Evolutionary conservation across 257 asterid genomes (phyloP), one percentile per base, ranked within the genome.

Genomic region (Plectranthus barbatus): DNA sequence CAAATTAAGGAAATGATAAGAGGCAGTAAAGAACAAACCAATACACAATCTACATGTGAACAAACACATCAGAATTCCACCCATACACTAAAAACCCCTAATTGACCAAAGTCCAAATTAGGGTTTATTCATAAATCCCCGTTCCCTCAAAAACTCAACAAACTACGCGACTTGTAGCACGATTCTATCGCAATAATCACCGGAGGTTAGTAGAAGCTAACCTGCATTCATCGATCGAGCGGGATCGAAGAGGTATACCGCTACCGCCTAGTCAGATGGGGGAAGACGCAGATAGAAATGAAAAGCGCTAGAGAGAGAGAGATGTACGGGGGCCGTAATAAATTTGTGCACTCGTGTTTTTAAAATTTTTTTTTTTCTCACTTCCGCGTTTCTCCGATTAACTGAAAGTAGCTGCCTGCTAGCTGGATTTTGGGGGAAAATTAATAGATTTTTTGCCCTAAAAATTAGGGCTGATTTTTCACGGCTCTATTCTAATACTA

Each of bases 151-250:
- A 21, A 71, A 74, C 52, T 68, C n/a, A 66, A 62, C 71, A 57
- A 57, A 71, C 69, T 53, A 61, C 41, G 19, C 34, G 36, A 62
- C 20, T 57, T 20, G 17, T 6, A 41, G 31, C 56, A 24, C 58
- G 76, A 80, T 46, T 65, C 49, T 50, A 72, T 37, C 33, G 19
- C 52, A 68, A 21, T 21, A 64, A 71, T 68, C 52, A 23, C 11
- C 10, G 34, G 46, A 65, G 44, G 56, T 54, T 60, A 13, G 44
- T 11, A 70, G 17, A 40, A 59, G 31, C 57, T 64, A 39, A 79
- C 85, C 88, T 56, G 80, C 83, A 79, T 79, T 81, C 85, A 62
- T 65, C 69, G 78, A 79, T 75, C 79, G 70, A 56, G 65, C 60
- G 68, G 78, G 80, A 81, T 72, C 84, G 74, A 77, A 63, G 72